Evolutionary conservation across 1,284 basidiomycete species (phyloP).

Genomic region (Ceratobasidium sp.): DNA sequence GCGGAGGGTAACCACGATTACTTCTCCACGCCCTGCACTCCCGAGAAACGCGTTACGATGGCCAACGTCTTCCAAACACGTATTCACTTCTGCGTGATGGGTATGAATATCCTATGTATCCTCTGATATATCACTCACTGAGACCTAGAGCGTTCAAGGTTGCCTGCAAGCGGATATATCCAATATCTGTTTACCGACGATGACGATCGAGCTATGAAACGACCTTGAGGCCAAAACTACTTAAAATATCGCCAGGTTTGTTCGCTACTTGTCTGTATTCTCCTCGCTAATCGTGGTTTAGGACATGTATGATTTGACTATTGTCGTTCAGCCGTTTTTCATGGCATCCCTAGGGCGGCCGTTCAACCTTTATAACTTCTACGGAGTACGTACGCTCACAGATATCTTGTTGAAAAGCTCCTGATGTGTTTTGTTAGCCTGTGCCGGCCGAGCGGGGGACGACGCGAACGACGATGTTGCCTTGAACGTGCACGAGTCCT

Average conservation of each 20-base stretch:
- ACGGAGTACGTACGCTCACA: slow-evolving; percentile 71
- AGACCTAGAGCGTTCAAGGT: slow-evolving; percentile 79
- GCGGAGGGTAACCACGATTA: slow-evolving; percentile 54
- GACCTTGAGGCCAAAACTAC: slow-evolving; percentile 60
- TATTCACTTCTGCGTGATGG: slow-evolving; percentile 88
- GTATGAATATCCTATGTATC: slow-evolving; percentile 62
- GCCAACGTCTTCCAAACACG: slow-evolving; percentile 59
- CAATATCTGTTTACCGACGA: slow-evolving; percentile 86
- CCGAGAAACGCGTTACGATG: slow-evolving; percentile 48
- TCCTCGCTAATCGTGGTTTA: slow-evolving; percentile 55
- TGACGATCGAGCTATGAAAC: slow-evolving; percentile 70
- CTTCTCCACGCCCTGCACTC: slow-evolving; percentile 52
- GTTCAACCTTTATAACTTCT: slow-evolving; percentile 86
- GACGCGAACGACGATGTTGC: slow-evolving; percentile 53
- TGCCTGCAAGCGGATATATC: slow-evolving; percentile 90
- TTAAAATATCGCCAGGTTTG: too few species aligned
- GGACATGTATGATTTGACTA: slow-evolving; percentile 86
- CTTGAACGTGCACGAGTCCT: slow-evolving; percentile 61
- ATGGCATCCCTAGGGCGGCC: slow-evolving; percentile 78
- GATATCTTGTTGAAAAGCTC: too few species aligned
- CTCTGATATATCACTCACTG: not conserved
- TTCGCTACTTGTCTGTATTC: slow-evolving; percentile 19
- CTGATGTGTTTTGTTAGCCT: slow-evolving; percentile 52
- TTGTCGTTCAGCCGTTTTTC: slow-evolving; percentile 90
- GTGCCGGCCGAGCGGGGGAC: slow-evolving; percentile 72